These are phyloP conservation scores for Peronospora belbahrii DNA, from an alignment of 352 stramenopile species.

Conservation along the genomic window DNA sequence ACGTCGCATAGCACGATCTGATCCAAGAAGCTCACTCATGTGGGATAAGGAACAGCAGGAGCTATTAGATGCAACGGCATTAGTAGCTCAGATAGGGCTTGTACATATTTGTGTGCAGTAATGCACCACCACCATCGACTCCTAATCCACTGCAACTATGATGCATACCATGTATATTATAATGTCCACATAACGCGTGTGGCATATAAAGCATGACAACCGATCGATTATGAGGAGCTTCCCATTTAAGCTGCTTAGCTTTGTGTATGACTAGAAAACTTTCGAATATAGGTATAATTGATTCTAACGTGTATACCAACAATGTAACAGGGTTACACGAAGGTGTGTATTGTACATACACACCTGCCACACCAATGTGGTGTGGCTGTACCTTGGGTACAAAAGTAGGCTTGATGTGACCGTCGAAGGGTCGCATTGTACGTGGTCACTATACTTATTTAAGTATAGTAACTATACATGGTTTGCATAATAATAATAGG, in stretches of 20 bases:
- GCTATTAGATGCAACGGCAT: conserved; percentile 41
- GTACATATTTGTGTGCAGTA: conserved; percentile 57
- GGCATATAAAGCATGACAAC: too few species aligned
- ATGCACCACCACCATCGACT: not conserved
- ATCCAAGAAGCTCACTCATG: conserved; percentile 63
- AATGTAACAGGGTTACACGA: too few species aligned
- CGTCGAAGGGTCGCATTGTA: too few species aligned
- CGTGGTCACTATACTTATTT: too few species aligned
- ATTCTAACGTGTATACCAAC: not conserved
- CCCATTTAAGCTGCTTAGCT: conserved; percentile 6
- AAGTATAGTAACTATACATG: too few species aligned
- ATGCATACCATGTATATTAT: not conserved
- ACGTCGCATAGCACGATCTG: conserved; percentile 60
- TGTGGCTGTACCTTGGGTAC: not conserved
- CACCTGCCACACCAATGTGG: too few species aligned
- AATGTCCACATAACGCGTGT: too few species aligned
- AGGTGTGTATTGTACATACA: not conserved
- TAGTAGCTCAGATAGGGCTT: conserved; percentile 45
- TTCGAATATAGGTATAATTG: not conserved
- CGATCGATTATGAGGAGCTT: conserved; percentile 1
- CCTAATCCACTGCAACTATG: not conserved
- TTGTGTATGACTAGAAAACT: not conserved
- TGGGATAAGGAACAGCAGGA: conserved; percentile 73
- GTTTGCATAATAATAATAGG: too few species aligned
- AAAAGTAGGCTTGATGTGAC: too few species aligned